Evolutionary conservation across 257 asterid genomes (phyloP).

Genomic region (Nicotiana tomentosiformis): DNA sequence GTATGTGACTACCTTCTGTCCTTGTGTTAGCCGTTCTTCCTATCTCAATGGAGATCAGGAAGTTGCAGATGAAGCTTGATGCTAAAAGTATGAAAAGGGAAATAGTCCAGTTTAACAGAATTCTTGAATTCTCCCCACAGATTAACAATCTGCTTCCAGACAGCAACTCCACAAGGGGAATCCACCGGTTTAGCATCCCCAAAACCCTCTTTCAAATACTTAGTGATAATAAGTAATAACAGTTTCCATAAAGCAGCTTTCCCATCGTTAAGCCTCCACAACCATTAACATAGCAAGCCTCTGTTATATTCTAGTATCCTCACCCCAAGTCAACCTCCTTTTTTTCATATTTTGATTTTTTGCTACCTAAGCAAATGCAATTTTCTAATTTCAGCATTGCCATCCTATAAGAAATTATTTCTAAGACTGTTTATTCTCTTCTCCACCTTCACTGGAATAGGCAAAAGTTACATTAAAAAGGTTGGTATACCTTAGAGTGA

Average conservation of each 20-base stretch:
- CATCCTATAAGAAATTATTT: neutral
- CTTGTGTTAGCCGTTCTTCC: no score
- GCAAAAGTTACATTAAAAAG: neutral
- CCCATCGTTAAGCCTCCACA: neutral
- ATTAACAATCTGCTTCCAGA: neutral
- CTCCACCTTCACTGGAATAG: neutral
- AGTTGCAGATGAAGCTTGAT: no score
- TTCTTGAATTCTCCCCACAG: neutral
- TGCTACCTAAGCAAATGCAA: neutral
- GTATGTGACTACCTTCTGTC: no score
- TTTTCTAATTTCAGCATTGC: neutral
- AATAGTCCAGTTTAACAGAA: neutral
- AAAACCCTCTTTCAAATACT: neutral
- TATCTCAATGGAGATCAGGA: no score
- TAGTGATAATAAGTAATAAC: neutral
- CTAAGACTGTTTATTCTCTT: neutral
- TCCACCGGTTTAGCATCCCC: neutral
- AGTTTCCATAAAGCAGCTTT: neutral
- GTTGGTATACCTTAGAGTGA: neutral
- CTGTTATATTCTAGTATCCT: neutral
- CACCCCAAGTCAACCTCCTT: neutral
- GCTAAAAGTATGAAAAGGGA: no score
- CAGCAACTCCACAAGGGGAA: neutral
- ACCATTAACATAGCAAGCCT: neutral
- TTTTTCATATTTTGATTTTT: neutral